Percentiles rank a stretch among this genome's conserved stretches.
These are phyloP conservation scores for Blumeria graminis DNA, from an alignment of 2,329 filamentous ascomycete species.

Conservation along the genomic window DNA sequence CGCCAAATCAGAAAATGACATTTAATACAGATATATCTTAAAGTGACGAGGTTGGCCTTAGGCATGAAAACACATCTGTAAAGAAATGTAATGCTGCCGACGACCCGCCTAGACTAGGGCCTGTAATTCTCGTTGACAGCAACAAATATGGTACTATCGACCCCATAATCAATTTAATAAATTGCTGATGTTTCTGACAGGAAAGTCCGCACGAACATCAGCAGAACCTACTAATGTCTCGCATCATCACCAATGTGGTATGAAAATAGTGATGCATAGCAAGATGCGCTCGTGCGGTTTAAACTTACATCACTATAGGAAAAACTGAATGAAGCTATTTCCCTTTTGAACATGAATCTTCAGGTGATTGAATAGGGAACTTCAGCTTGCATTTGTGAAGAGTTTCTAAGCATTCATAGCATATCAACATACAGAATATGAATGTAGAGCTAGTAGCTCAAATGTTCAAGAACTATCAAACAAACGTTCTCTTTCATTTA, in stretches of 20 bases:
- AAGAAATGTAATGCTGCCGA: too few species aligned
- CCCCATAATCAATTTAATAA: too few species aligned
- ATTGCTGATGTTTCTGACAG: conserved; percentile 18
- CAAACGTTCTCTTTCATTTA: conserved; percentile 87
- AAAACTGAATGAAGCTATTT: conserved; percentile 85
- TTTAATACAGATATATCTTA: too few species aligned
- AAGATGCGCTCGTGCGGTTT: conserved; percentile 53
- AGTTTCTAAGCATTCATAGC: conserved; percentile 18
- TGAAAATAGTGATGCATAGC: conserved; percentile 14
- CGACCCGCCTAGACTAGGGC: too few species aligned
- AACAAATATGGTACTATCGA: too few species aligned
- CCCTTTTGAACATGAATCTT: conserved; percentile 78
- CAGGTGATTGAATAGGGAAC: conserved; percentile 28
- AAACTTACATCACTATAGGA: conserved; percentile 59
- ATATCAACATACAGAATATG: conserved; percentile 98
- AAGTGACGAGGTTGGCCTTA: too few species aligned
- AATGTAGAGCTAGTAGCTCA: conserved; percentile 93
- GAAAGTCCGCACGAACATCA: conserved; percentile 96
- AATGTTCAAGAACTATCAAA: conserved; percentile 99
- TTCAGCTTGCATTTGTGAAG: neutral
- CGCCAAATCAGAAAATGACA: too few species aligned
- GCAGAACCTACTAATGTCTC: conserved; percentile 75
- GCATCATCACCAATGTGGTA: conserved; percentile 95
- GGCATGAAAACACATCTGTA: too few species aligned
- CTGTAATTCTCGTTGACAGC: too few species aligned